Percentiles rank a stretch among this genome's conserved stretches.
Conservation (phyloP, 1,284 basidiomycete species). For the Apiotrichum sp. region DNA sequence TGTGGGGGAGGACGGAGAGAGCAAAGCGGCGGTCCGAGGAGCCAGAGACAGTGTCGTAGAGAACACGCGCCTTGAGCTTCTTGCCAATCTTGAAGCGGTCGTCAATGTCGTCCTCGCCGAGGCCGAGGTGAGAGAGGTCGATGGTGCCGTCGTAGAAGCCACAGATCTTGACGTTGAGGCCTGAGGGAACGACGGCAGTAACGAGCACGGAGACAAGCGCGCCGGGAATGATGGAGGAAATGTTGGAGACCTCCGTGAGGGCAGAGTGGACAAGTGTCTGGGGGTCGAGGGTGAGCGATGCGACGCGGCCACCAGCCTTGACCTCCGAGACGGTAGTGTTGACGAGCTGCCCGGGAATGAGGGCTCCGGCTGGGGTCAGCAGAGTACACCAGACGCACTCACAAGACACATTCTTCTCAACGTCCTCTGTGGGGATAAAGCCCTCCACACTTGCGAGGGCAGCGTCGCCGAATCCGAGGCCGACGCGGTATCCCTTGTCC, state of each 20-base stretch:
- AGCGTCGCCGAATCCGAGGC: conserved; percentile 62
- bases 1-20: conserved; percentile 68
- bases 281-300: conserved; percentile 49
- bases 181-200: conserved; percentile 69
- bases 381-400: conserved; percentile 12
- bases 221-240: conserved; percentile 80
- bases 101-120: conserved; percentile 48
- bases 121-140: conserved; percentile 69
- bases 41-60: conserved; percentile 67
- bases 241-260: conserved; percentile 70
- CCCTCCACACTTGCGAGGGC: conserved; percentile 54
- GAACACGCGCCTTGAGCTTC: conserved; percentile 78
- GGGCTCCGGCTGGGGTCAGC: conserved; percentile 17
- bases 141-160: conserved; percentile 92
- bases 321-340: conserved; percentile 59
- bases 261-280: conserved; percentile 48
- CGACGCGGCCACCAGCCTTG: conserved; percentile 49
- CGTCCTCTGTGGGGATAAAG: conserved; percentile 69
- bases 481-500: conserved; percentile 90
- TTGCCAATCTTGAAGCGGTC: conserved; percentile 69
- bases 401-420: conserved; percentile 43
- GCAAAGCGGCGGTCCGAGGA: conserved; percentile 70
- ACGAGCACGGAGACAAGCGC: conserved; percentile 77
- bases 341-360: conserved; percentile 58
- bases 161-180: conserved; percentile 82